Percentiles rank a stretch among this genome's conserved stretches.
phyloP scores from a whole-genome alignment of 805 yeast genomes.

The Metschnikowia borealis region DNA sequence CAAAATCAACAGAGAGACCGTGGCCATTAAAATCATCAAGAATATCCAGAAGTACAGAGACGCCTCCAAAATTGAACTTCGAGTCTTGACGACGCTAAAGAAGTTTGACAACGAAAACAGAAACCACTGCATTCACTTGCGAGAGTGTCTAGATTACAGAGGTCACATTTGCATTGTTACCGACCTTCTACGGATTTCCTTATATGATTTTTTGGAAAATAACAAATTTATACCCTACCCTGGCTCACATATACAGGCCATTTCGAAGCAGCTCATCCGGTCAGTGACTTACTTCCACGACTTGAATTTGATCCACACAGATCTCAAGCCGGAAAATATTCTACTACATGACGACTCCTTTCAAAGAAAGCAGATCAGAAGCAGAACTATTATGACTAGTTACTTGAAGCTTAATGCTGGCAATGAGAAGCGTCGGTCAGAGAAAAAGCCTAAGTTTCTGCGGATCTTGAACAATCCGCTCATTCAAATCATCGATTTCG shows the following conservation, averaged over 20 bases:
- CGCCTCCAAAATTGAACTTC: slow-evolving; percentile 87
- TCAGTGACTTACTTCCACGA: slow-evolving; percentile 89
- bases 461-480: slow-evolving; percentile 69
- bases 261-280: slow-evolving; percentile 78
- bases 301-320: slow-evolving; percentile 88
- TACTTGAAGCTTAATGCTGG: slow-evolving; percentile 23
- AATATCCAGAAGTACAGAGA: slow-evolving; percentile 93
- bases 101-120: slow-evolving; percentile 63
- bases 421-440: slow-evolving; percentile 12
- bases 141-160: slow-evolving; percentile 87
- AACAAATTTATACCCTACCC: slow-evolving; percentile 90
- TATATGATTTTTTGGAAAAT: slow-evolving; percentile 84
- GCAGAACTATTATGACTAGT: slow-evolving; percentile 32
- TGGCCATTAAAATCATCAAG: slow-evolving; percentile 89
- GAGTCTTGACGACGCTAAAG: slow-evolving; percentile 73
- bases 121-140: slow-evolving; percentile 77
- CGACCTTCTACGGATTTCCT: slow-evolving; percentile 75
- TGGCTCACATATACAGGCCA: slow-evolving; percentile 85
- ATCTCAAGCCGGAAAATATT: slow-evolving; percentile 93
- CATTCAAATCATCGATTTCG: slow-evolving; percentile 91
- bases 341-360: slow-evolving; percentile 56
- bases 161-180: slow-evolving; percentile 95
- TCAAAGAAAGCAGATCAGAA: slow-evolving; percentile 32
- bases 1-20: slow-evolving; percentile 49
- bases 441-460: slow-evolving; percentile 30